Evolutionary conservation across 2,329 filamentous ascomycete genomes (phyloP).

Genomic region (Diplodia sapinea): DNA sequence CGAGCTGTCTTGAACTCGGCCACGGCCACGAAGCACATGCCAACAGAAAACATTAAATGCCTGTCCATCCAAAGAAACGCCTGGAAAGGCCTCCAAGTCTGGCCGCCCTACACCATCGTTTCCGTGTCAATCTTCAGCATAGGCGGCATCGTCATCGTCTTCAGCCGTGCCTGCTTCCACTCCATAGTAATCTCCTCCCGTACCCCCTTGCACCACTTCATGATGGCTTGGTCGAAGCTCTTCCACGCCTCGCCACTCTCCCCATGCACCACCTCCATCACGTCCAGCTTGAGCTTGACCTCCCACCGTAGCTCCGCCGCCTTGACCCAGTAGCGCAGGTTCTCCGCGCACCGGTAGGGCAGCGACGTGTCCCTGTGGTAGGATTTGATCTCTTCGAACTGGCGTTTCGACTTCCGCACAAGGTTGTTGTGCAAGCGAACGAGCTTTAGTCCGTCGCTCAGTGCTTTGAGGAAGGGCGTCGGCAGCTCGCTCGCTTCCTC

Average conservation of each 20-base stretch:
- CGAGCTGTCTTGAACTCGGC: slow-evolving; percentile 22
- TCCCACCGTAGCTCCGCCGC: slow-evolving; percentile 95
- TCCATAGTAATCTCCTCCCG: slow-evolving; percentile 83
- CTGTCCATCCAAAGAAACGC: slow-evolving; percentile 22
- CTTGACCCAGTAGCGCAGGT: slow-evolving; percentile 94
- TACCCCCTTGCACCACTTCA: slow-evolving; percentile 82
- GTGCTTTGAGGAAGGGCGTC: slow-evolving; percentile 73
- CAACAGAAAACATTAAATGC: slow-evolving; percentile 19
- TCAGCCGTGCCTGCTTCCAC: slow-evolving; percentile 56
- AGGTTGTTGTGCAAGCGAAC: slow-evolving; percentile 89
- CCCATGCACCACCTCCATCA: slow-evolving; percentile 83
- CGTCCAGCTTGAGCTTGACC: slow-evolving; percentile 78
- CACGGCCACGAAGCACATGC: slow-evolving; percentile 20
- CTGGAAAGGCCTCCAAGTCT: slow-evolving; percentile 14
- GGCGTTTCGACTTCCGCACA: slow-evolving; percentile 80
- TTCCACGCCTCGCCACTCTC: slow-evolving; percentile 73
- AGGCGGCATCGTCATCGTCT: slow-evolving; percentile 42
- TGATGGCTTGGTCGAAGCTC: slow-evolving; percentile 80
- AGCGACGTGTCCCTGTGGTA: slow-evolving; percentile 94
- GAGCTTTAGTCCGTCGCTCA: slow-evolving; percentile 81
- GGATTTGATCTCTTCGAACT: slow-evolving; percentile 85
- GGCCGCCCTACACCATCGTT: slow-evolving; percentile 6
- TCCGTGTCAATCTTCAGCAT: slow-evolving; percentile 46
- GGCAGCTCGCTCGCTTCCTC: slow-evolving; percentile 61
- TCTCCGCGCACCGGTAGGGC: slow-evolving; percentile 92